Conservation (phyloP, 1,284 basidiomycete genomes). For the Ceratobasidium sp. region DNA sequence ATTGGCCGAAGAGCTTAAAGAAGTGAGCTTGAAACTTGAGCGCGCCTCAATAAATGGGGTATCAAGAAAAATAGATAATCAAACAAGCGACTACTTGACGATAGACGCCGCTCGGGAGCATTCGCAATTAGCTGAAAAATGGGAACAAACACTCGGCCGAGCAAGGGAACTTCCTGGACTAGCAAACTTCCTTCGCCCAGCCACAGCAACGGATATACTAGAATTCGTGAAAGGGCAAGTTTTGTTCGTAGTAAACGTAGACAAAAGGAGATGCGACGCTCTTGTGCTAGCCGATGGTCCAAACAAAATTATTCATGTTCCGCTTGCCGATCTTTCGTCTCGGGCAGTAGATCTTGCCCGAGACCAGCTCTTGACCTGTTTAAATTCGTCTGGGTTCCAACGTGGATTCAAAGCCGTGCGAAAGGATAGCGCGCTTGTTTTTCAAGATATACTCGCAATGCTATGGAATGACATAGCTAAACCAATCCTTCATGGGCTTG, state of each 20-base stretch:
- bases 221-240: not conserved
- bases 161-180: not conserved
- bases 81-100: no score
- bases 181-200: not conserved
- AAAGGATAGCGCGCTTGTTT: not conserved
- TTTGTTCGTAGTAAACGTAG: not conserved
- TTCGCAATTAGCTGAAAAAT: not conserved
- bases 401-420: not conserved
- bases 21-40: not conserved
- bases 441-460: not conserved
- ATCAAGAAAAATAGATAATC: no score
- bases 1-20: not conserved
- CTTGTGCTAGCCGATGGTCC: not conserved
- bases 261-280: not conserved
- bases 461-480: not conserved
- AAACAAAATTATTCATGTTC: not conserved
- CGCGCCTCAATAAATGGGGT: not conserved
- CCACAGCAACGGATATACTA: not conserved
- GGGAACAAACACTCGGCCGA: not conserved
- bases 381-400: not conserved
- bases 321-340: not conserved
- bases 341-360: not conserved
- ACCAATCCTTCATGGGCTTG: not conserved
- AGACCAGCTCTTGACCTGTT: no score
- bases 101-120: not conserved